A percentile compares a stretch with the other conserved stretches of the same genome.
phyloP scores from a whole-genome alignment of 2,329 filamentous ascomycete genomes.

The Cladophialophora exuberans region DNA sequence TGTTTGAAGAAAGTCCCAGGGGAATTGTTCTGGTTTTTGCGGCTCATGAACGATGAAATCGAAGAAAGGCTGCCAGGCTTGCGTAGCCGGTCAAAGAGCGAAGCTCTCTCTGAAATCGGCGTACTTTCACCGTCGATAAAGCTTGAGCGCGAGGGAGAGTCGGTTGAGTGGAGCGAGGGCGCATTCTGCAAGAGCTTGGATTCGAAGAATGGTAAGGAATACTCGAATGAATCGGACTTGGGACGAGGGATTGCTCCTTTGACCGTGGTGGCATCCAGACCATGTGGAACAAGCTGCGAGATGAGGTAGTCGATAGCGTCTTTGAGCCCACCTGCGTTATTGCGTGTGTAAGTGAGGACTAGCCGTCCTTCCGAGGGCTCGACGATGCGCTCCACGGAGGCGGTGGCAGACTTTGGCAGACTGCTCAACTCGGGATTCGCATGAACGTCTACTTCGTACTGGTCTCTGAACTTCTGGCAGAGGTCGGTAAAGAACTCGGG shows the following conservation, averaged over 20 bases:
- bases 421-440: conserved; percentile 55
- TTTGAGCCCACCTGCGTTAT: conserved; percentile 92
- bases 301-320: conserved; percentile 96
- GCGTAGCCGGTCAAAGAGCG: conserved; percentile 86
- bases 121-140: conserved; percentile 70
- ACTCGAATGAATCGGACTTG: conserved; percentile 98
- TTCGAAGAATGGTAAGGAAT: conserved; percentile 94
- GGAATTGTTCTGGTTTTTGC: conserved; percentile 90
- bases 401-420: conserved; percentile 35
- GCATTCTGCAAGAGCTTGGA: conserved; percentile 95
- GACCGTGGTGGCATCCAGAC: conserved; percentile 84
- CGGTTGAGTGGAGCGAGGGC: conserved; percentile 75
- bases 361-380: conserved; percentile 57
- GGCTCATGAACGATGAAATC: conserved; percentile 92
- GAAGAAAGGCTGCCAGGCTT: conserved; percentile 95
- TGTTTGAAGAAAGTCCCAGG: conserved; percentile 89
- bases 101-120: conserved; percentile 72
- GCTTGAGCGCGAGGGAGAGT: conserved; percentile 83
- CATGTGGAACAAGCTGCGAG: conserved; percentile 79
- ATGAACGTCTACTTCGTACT: conserved; percentile 88
- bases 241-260: conserved; percentile 97
- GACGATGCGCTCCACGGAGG: conserved; percentile 48
- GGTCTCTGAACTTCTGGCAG: conserved; percentile 79
- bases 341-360: conserved; percentile 85
- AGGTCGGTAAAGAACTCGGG: conserved; percentile 79